Evolutionary conservation across 108 stramenopile genomes (phyloP).

Genomic region (Pseudonitzschia delicatissima): DNA sequence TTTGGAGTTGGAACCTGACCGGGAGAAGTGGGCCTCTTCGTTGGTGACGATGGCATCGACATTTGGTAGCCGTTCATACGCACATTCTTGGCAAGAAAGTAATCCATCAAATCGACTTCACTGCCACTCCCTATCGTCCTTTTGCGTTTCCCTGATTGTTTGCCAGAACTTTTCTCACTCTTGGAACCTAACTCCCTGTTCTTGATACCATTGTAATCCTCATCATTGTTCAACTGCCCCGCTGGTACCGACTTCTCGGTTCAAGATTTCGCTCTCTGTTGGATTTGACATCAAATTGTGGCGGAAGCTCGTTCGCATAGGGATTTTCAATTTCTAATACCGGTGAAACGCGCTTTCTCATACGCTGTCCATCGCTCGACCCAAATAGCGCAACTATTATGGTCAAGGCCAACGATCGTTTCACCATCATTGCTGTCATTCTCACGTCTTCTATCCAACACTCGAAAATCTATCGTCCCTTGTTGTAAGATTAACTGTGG

Average conservation of each 20-base stretch:
- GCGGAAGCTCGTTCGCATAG: too few relatives aligned
- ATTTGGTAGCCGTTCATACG: too few relatives aligned
- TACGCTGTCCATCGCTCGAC: background rate
- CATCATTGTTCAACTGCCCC: background rate
- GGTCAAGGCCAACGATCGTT: background rate
- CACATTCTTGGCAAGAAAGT: background rate
- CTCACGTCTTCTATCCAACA: too few relatives aligned
- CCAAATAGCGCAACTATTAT: background rate
- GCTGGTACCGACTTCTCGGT: background rate
- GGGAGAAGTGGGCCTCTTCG: constrained; percentile 8
- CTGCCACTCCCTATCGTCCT: background rate
- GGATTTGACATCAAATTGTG: too few relatives aligned
- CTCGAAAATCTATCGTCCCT: too few relatives aligned
- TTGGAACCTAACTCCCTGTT: background rate
- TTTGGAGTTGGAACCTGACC: background rate
- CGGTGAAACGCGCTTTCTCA: background rate
- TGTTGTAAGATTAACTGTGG: too few relatives aligned
- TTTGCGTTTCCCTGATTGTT: background rate
- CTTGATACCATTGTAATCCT: background rate
- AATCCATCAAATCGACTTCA: background rate
- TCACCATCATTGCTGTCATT: background rate
- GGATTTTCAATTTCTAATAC: background rate
- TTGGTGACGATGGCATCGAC: constrained; percentile 13
- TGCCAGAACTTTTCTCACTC: background rate
- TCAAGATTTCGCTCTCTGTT: background rate